These are phyloP conservation scores for Nymphaea thermarum DNA, from an alignment of 164 flowering plant genomes.

Conservation along the genomic window DNA sequence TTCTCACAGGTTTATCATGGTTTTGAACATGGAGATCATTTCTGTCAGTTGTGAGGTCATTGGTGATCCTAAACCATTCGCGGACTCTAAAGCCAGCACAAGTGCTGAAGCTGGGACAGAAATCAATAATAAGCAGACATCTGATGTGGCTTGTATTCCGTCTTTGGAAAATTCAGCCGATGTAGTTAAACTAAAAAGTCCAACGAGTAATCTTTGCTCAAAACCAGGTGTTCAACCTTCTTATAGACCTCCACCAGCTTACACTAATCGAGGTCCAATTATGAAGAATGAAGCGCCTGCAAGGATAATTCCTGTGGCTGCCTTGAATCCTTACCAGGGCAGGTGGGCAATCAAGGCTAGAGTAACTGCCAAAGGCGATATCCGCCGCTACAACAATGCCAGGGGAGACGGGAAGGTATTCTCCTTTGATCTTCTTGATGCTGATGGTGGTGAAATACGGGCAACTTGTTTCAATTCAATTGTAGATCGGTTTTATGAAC, in stretches of 20 bases:
- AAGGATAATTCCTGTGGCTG: constrained; percentile 77
- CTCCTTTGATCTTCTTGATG: constrained; percentile 95
- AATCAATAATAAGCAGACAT: not conserved
- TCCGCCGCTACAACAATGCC: constrained; percentile 91
- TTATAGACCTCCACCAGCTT: constrained; percentile 84
- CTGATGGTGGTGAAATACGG: constrained; percentile 96
- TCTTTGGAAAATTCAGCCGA: constrained; percentile 16
- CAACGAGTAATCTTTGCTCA: not conserved
- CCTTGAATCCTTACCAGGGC: constrained; percentile 95
- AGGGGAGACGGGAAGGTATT: constrained; percentile 97
- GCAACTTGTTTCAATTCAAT: constrained; percentile 92
- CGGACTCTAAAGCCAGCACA: constrained; percentile 9
- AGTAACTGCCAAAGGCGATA: constrained; percentile 92
- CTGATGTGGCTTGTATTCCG: not conserved
- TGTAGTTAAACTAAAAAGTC: constrained; percentile 1
- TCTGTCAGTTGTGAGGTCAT: constrained; percentile 63
- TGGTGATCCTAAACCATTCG: constrained; percentile 52
- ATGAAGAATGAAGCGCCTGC: constrained; percentile 94
- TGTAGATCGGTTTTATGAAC: constrained; percentile 77
- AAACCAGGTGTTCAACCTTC: constrained; percentile 69
- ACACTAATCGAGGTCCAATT: constrained; percentile 65
- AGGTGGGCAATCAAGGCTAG: constrained; percentile 99
- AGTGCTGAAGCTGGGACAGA: not conserved
- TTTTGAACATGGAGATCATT: constrained; percentile 83
- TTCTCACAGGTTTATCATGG: constrained; percentile 63